Base-by-base conservation (phyloP, 441 rosid genomes). In the Euphorbia neoarborescens region DNA sequence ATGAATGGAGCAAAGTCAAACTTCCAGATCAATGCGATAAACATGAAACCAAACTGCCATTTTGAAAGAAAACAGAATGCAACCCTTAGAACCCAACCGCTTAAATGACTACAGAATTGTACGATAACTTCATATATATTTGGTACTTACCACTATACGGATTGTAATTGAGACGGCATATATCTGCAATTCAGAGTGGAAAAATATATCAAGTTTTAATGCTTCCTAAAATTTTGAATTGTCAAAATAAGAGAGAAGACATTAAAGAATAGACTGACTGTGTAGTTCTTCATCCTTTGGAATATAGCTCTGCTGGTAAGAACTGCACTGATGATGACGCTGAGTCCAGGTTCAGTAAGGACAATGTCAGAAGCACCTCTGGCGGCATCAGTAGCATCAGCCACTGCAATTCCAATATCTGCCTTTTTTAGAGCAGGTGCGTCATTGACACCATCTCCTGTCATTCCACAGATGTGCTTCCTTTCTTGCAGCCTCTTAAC, bases 281-380 rank as follows among this genome's bases (percentile, higher is more conserved):
- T 92, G 82, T 92, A 92, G 76, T 92, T 92, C 83, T 90, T 92
- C 97, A 92, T 90, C 78, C 98, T 90, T 71, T 92, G 98, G 78
- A 92, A 92, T 69, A 92, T 90, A 60, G 97, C 96, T 77, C 97
- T 79, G 81, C 98, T 92, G 71, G 98, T 89, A 60, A 92, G 81
- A 73, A 92, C 98, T 27, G 96, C 98, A 77, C 94, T 89, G 17
- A 92, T 85, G 76, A 92, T 90, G 48, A 92, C 98, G 66, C 98
- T 92, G 35, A 90, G 75, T 40, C 97, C 97, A 32, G 91, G 88
- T 80, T 92, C 97, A 48, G 96, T 90, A 40, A 92, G 89, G 69
- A 92, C 97, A 53, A 92, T 92, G 66, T 92, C 97, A 67, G 97
- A 92, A 57, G 96, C 97, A 34, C 91, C 46, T 78, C 96, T 80